Evolutionary conservation across 352 stramenopile genomes (phyloP), one percentile per base, ranked within the genome.

Genomic region (Phytophthora citrophthora): DNA sequence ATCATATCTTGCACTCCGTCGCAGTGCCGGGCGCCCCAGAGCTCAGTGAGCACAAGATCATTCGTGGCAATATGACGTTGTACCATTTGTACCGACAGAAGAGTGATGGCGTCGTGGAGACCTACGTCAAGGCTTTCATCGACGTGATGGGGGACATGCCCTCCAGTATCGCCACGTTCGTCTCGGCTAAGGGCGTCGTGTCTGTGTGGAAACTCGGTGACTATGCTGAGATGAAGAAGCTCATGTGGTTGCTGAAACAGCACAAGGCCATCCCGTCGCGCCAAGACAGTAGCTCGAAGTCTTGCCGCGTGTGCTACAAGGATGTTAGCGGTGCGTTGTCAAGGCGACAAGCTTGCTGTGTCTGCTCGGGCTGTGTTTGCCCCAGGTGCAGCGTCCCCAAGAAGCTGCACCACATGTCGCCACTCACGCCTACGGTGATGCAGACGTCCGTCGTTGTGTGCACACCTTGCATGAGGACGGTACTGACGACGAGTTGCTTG

Each of bases 11-110:
- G 24, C 70, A 74, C 47, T 77, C 70, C 10, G 41, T 77, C 8
- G 57, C 54, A 4, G 47, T 77, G 10, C 55, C 64, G 12, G 70
- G 61, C 5, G 64, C 63, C 11, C 70, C 60, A 13, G 56, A 77
- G 44, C 53, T 77, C 13, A 38, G 66, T 12, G 52, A 63, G 4
- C 54, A 67, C 64, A 76, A 64, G 69, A 68, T 77, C 47, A 64
- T 80, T 32, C 74, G 77, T 2, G 75, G 74, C 45, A 79, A 81
- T 51, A 79, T 87, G 39, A 82, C 77, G 31, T 57, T 84, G 23
- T 87, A 76, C 44, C 67, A 70, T 36, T 53, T 87, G 53, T 87
- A 81, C 49, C 73, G 68, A 1, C 77, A 87, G 51, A 61, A 70
- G 66, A 64, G 56, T 46, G n/a, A 67, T 43, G 60, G 66, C 50